Evolutionary conservation across 2,329 filamentous ascomycete species (phyloP).

Genomic region (Alternaria infectoria): DNA sequence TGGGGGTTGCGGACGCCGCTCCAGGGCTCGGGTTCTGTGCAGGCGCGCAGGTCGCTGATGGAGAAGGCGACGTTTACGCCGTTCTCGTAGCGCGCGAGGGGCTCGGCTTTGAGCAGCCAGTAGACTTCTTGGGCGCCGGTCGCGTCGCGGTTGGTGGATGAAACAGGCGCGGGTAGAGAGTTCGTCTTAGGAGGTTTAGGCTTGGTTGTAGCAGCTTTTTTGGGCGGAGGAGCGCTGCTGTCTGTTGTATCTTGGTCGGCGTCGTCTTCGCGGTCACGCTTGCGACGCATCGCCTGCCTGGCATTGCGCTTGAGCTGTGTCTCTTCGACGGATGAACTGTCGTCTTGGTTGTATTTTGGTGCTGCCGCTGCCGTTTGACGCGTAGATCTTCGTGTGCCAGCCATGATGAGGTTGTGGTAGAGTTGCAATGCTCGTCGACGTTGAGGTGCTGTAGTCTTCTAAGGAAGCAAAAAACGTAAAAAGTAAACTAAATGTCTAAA

Average conservation of each 20-base stretch:
- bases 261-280: constrained; percentile 33
- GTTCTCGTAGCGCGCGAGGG: constrained; percentile 83
- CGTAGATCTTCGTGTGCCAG: constrained; percentile 38
- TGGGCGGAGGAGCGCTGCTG: constrained; percentile 23
- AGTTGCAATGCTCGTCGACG: constrained; percentile 2
- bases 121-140: constrained; percentile 43
- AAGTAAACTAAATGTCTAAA: too few relatives aligned
- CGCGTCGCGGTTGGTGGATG: constrained; percentile 34
- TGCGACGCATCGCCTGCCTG: constrained; percentile 34
- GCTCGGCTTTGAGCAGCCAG: constrained; percentile 67
- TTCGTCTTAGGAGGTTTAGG: constrained; percentile 14
- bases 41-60: constrained; percentile 83
- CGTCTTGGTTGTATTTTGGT: constrained; percentile 29
- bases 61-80: constrained; percentile 91
- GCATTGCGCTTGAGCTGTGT: constrained; percentile 26
- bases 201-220: constrained; percentile 25
- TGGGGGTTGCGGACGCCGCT: constrained; percentile 65
- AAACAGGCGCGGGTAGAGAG: constrained; percentile 19
- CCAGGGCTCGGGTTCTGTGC: constrained; percentile 83
- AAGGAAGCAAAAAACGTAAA: too few relatives aligned
- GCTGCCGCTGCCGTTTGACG: constrained; percentile 26
- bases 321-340: constrained; percentile 21
- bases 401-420: constrained; percentile 25
- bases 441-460: background rate
- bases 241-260: constrained; percentile 13